Percentiles rank a stretch among this genome's conserved stretches.
Evolutionary conservation across 495 filamentous ascomycete species (phyloP).

Genomic region (Tetracladium setigerum): DNA sequence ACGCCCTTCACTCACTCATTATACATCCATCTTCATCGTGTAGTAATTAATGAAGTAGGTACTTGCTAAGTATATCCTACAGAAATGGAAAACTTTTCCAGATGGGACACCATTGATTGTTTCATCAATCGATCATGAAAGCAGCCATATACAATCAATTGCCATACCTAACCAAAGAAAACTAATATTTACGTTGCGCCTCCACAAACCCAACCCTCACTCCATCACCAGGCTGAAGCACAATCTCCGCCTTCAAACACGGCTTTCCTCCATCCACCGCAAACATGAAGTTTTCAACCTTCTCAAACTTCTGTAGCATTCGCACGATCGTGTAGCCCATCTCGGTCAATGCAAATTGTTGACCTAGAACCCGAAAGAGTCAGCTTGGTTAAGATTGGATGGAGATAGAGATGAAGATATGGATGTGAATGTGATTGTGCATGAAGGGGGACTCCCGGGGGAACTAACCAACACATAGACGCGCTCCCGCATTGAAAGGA

Average conservation of each 20-base stretch:
- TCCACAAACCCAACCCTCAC: slow-evolving; percentile 55
- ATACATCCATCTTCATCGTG: too few relatives aligned
- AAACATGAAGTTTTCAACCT: slow-evolving; percentile 43
- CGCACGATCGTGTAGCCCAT: slow-evolving; percentile 66
- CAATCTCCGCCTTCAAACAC: slow-evolving; percentile 55
- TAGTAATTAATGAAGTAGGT: too few relatives aligned
- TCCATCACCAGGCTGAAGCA: slow-evolving; percentile 53
- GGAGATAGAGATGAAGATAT: slow-evolving; percentile 60
- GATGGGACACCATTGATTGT: too few relatives aligned
- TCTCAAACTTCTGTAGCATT: slow-evolving; percentile 62
- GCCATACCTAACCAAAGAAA: too few relatives aligned
- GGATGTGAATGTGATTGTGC: slow-evolving; percentile 1
- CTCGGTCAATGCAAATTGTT: slow-evolving; percentile 76
- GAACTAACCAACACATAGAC: slow-evolving; percentile 84
- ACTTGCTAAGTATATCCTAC: too few relatives aligned
- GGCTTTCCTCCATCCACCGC: slow-evolving; percentile 40
- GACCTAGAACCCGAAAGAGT: slow-evolving; percentile 61
- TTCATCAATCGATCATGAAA: too few relatives aligned
- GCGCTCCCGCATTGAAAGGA: slow-evolving; percentile 55
- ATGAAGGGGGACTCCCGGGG: slow-evolving; percentile 19
- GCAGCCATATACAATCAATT: too few relatives aligned
- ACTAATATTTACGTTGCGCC: not conserved
- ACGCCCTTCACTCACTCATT: too few relatives aligned
- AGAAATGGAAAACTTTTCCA: too few relatives aligned
- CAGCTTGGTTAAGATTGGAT: slow-evolving; percentile 32